Evolutionary conservation across 2,329 filamentous ascomycete genomes (phyloP).

Genomic region (Aspergillus viridinutans): DNA sequence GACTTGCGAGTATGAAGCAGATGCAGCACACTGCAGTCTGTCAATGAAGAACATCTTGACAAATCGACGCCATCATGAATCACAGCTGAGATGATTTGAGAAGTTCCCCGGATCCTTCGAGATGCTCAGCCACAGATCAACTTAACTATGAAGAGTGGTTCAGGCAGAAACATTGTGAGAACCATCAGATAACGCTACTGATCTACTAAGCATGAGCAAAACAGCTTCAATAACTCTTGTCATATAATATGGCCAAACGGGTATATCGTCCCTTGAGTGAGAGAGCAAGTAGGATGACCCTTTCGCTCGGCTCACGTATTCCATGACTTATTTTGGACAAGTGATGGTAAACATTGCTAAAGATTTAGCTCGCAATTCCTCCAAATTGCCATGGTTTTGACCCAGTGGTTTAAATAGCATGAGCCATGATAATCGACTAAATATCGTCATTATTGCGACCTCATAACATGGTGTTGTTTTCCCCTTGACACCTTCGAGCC

Average conservation of each 20-base stretch:
- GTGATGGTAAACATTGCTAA: neutral
- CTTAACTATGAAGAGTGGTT: neutral
- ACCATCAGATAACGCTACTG: neutral
- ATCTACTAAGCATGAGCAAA: neutral
- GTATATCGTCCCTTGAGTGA: neutral
- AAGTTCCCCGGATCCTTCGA: neutral
- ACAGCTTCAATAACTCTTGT: neutral
- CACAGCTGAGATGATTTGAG: neutral
- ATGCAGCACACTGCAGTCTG: neutral
- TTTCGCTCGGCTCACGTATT: neutral
- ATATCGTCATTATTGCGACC: neutral
- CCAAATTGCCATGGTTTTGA: neutral
- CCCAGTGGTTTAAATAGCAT: neutral
- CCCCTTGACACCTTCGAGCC: slow-evolving; percentile 1
- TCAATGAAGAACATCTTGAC: neutral
- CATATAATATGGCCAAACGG: neutral
- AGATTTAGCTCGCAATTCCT: neutral
- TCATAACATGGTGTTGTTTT: neutral
- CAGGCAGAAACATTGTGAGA: neutral
- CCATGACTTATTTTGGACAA: too few species aligned
- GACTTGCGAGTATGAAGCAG: neutral
- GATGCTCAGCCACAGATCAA: neutral
- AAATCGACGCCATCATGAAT: neutral
- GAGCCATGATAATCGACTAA: neutral
- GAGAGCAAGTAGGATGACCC: neutral